Evolutionary conservation across 2,329 filamentous ascomycete genomes (phyloP).

Genomic region (Penicillium sp.): DNA sequence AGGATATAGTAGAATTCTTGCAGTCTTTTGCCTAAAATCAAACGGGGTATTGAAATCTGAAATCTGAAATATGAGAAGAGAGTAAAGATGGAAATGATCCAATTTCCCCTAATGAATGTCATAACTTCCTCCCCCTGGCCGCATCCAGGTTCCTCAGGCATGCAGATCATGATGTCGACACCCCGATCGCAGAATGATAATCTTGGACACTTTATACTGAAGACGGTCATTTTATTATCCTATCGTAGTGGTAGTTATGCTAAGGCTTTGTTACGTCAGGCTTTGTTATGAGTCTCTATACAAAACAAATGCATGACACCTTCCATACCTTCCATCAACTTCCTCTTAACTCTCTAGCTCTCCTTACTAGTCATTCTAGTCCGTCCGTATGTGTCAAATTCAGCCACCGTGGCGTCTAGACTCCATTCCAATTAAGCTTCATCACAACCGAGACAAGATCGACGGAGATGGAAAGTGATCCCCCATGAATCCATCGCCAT

Average conservation of each 20-base stretch:
- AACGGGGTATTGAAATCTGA: neutral
- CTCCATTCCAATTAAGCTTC: slow-evolving; percentile 19
- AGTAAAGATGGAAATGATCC: neutral
- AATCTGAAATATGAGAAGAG: neutral
- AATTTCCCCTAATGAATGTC: neutral
- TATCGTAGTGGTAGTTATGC: neutral
- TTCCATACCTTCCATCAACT: neutral
- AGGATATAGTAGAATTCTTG: neutral
- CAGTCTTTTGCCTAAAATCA: neutral
- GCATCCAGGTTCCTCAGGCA: slow-evolving; percentile 23
- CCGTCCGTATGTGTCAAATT: neutral
- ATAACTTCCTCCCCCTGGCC: slow-evolving; percentile 15
- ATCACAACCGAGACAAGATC: slow-evolving; percentile 23
- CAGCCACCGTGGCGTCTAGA: slow-evolving; percentile 12
- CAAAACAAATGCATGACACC: no score
- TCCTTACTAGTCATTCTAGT: neutral
- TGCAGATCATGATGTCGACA: slow-evolving; percentile 28
- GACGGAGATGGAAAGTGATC: slow-evolving; percentile 5
- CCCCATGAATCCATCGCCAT: neutral
- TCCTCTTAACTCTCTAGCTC: neutral
- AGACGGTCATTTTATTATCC: neutral
- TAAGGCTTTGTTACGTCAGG: no score
- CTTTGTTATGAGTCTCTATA: no score
- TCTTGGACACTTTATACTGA: neutral
- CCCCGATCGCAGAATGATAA: neutral